Evolutionary conservation across 2,329 filamentous ascomycete species (phyloP), one percentile per base, ranked within the genome.

Genomic region (Talaromyces funiculosus): DNA sequence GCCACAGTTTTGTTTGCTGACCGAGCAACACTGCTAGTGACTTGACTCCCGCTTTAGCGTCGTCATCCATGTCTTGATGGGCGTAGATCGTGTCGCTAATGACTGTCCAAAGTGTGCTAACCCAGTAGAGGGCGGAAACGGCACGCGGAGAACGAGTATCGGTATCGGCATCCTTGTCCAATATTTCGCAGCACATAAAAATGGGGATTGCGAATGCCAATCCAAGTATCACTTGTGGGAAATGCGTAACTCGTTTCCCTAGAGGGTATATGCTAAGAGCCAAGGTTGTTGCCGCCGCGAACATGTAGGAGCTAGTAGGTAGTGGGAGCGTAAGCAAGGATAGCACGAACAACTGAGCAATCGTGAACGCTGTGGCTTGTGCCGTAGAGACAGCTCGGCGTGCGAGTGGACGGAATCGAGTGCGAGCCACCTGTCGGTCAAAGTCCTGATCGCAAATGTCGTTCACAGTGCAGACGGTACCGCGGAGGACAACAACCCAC

Each of bases 401-500:
- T 0, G 92, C 90, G 63, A 96, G 89, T 3, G 92, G 92, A 16
- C 92, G 86, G 33, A 90, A 79, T 14, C 87, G 84, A 5, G 90
- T 95, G 53, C 92, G 84, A 1, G 83, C 76, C 14, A 96, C 91
- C 64, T 91, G 84, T 6, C 89, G 87, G 73, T 96, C 92, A 16
- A 96, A 86, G 67, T 94, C 89, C 59, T 90, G 85, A 74, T 96
- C 92, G 89, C 90, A 92, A 55, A 95, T 84, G 72, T 96, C 92
- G 72, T 96, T 96, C 76, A 95, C 91, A 18, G 89, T 89, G 74
- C 92, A 96, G 56, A 90, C 90, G 20, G 90, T 90, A 53, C 92
- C 89, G 63, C 92, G 88, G 89, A 96, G 94, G 65, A 96, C 83
- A 47, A 95, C 72, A 3, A 90, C 89, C 55, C 90, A 91, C 1